Base-by-base conservation (phyloP, 2,329 filamentous ascomycete species). In the Neocatenulostroma microsporum region DNA sequence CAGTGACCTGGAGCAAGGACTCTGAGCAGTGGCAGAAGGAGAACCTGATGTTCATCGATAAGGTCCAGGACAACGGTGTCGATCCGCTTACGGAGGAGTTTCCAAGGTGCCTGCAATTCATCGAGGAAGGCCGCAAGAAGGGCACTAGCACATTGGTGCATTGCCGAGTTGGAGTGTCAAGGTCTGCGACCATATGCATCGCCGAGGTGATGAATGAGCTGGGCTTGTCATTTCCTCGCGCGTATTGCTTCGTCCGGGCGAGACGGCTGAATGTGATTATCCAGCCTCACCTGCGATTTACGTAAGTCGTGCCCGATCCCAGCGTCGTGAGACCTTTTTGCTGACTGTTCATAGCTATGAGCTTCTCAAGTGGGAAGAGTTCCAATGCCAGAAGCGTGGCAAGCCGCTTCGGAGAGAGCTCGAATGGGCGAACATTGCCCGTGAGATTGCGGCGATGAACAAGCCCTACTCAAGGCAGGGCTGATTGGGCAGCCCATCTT, bases 121-220 rank as follows among this genome's bases (percentile, higher is more conserved):
- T 98, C 58, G 82, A 86, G 49, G 78, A 79, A 49, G 88, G 89
- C 23, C 84, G 82, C 55, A 65, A 66, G 24, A 82, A 83, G 28
- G 81, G 82, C 20, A 84, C 77, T 4, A 86, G 89, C 17, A 96
- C 91, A 0, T 72, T 98, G 39, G 91, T 98, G 12, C 91, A 98
- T 60, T 98, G 91, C 59, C 82, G 91, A 13, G 91, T 98, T 6
- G 91, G 91, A 31, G 91, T 98, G 37, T 95, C 88, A 34, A 78
- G 91, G 34, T 94, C 86, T 45, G 91, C 91, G 10, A 98, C 89
- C 2, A 95, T 98, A 44, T 96, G 91, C 59, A 98, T 98, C 53
- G 91, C 91, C n/a, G 88, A 96, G 62, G 86, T 96, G 23, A 98
- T 98, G 91, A 79, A 81, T 23, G 72, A 81, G 18, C 63, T 86